Evolutionary conservation across 306 rosid genomes (phyloP).

Genomic region (Chamaecrista fasciculata): DNA sequence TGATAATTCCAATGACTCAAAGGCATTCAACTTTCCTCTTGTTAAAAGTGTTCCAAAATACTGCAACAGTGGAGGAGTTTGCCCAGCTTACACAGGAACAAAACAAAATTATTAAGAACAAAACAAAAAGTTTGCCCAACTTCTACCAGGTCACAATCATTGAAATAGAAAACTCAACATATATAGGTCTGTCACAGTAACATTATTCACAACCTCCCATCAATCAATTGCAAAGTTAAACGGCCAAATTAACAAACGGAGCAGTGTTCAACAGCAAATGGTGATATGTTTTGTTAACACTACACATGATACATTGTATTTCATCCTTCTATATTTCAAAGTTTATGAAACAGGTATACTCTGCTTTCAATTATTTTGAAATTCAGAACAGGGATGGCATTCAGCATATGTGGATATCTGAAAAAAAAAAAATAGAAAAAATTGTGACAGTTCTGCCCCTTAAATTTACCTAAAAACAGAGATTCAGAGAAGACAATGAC

Average conservation of each 20-base stretch:
- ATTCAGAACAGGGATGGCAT: conserved; percentile 2
- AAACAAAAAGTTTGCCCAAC: conserved; percentile 17
- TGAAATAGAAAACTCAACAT: conserved; percentile 9
- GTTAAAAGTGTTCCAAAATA: conserved; percentile 97
- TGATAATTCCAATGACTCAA: conserved; percentile 90
- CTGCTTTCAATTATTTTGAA: conserved; percentile 14
- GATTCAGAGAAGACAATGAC: no score
- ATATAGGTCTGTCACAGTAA: conserved; percentile 6
- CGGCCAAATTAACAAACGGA: not conserved
- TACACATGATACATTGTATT: not conserved
- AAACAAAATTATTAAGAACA: no score
- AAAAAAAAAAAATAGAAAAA: no score
- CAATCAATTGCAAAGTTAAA: not conserved
- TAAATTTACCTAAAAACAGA: no score
- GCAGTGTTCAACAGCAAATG: conserved; percentile 16
- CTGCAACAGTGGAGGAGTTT: conserved; percentile 97
- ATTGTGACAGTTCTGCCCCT: no score
- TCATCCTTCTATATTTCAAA: conserved; percentile 17
- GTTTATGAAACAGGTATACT: not conserved
- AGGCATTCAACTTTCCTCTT: conserved; percentile 91
- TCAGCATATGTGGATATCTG: conserved; percentile 13
- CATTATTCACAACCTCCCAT: conserved; percentile 10
- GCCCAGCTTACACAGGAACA: conserved; percentile 99
- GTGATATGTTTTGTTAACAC: conserved; percentile 12
- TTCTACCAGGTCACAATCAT: not conserved